A percentile compares a stretch with the other conserved stretches of the same genome.
These are phyloP conservation scores for Coix lacrymajobi DNA, from an alignment of 176 grass and related monocot genomes.

Conservation along the genomic window DNA sequence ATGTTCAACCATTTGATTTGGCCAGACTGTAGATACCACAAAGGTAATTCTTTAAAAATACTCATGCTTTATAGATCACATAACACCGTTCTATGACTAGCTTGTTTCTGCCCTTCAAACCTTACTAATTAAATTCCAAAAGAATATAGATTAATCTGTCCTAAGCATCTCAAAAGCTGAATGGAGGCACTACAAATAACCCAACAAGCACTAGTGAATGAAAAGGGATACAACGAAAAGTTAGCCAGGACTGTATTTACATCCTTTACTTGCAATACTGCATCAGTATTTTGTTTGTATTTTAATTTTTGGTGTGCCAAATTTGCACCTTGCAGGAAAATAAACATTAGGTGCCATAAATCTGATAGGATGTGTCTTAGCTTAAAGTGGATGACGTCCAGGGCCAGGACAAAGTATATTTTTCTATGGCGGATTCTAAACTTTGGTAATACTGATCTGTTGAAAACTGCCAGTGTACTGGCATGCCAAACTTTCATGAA, in stretches of 20 bases:
- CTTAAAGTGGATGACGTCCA: neutral
- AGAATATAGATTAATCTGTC: neutral
- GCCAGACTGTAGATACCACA: neutral
- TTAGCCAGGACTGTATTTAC: neutral
- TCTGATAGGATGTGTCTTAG: neutral
- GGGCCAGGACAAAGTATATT: neutral
- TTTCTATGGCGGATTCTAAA: neutral
- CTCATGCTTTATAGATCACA: neutral
- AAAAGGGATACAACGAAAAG: neutral
- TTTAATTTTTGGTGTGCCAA: neutral
- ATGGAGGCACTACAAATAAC: neutral
- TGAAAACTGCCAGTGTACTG: neutral
- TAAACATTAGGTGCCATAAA: slow-evolving; percentile 5
- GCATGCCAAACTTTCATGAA: neutral
- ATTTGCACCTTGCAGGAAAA: neutral
- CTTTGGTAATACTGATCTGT: neutral
- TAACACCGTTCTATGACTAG: neutral
- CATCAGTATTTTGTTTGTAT: neutral
- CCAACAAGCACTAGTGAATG: neutral
- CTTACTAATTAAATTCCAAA: neutral
- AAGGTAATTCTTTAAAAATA: neutral
- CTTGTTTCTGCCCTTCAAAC: neutral
- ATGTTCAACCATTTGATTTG: neutral
- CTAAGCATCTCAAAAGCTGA: neutral
- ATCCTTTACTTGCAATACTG: neutral